phyloP scores from a whole-genome alignment of 208 protist genomes.

The Acanthamoeba castellanii region DNA sequence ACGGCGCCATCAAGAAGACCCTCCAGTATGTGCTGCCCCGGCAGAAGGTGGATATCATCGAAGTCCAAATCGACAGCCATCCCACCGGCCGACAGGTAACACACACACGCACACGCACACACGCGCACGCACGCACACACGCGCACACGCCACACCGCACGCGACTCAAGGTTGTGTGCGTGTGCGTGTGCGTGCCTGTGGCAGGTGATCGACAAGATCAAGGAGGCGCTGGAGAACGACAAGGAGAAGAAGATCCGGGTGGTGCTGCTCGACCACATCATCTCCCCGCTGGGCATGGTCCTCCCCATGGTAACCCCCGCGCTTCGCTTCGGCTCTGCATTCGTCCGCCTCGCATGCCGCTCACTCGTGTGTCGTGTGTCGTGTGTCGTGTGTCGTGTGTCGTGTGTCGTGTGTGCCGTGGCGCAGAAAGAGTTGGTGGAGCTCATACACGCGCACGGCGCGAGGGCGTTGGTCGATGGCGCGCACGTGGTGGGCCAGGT shows the following conservation, averaged over 20 bases:
- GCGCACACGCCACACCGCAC: too few species aligned
- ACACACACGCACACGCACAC: too few species aligned
- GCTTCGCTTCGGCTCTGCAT: not conserved
- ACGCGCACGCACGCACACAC: too few species aligned
- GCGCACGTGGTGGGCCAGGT: conserved; percentile 92
- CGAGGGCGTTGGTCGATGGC: conserved; percentile 93
- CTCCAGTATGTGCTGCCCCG: conserved; percentile 39
- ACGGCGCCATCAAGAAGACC: conserved; percentile 55
- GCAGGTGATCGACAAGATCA: conserved; percentile 11
- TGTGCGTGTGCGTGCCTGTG: not conserved
- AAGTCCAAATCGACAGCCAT: not conserved
- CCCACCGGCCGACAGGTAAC: not conserved
- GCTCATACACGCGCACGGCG: conserved; percentile 88
- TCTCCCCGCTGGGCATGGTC: conserved; percentile 22
- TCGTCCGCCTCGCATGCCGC: not conserved
- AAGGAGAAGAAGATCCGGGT: not conserved
- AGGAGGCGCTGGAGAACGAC: not conserved
- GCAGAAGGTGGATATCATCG: conserved; percentile 35
- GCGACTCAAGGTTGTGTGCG: not conserved
- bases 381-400: not conserved
- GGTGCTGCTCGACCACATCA: conserved; percentile 10
- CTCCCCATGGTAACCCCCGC: not conserved
- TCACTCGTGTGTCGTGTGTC: not conserved
- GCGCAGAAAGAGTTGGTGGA: conserved; percentile 84
- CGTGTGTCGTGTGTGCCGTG: not conserved